Conservation (phyloP, 768 basidiomycete species). For the Podaxis rugospora region DNA sequence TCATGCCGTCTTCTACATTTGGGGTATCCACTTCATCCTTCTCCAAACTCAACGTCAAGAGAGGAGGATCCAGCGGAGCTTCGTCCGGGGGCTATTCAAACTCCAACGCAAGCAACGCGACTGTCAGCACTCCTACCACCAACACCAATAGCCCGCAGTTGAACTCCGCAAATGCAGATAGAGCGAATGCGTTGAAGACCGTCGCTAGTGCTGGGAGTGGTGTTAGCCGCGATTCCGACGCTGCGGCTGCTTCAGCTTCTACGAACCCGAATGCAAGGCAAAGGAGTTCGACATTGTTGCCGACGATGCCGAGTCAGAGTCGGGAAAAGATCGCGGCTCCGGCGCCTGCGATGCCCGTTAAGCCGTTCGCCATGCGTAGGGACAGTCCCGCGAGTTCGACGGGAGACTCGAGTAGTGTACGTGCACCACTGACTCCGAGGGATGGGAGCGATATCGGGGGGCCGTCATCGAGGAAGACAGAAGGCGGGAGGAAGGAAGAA, state of each 20-base stretch:
- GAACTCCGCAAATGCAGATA: constrained; percentile 7
- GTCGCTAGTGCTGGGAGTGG: not conserved
- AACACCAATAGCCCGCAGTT: not conserved
- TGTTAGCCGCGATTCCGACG: not conserved
- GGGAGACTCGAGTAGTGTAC: constrained; percentile 78
- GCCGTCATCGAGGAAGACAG: constrained; percentile 12
- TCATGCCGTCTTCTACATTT: constrained; percentile 26
- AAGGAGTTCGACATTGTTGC: constrained; percentile 38
- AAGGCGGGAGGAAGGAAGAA: constrained; percentile 18
- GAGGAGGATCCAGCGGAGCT: constrained; percentile 9
- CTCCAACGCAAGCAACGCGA: constrained; percentile 2
- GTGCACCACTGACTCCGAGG: constrained; percentile 69
- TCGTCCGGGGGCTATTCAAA: not conserved
- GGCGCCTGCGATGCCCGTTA: constrained; percentile 28
- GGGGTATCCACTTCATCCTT: constrained; percentile 16
- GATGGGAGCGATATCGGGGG: constrained; percentile 66
- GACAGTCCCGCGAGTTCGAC: constrained; percentile 83
- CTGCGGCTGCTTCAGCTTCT: not conserved
- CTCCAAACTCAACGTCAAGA: constrained; percentile 5
- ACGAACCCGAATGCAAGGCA: constrained; percentile 20
- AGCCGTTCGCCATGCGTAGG: constrained; percentile 55
- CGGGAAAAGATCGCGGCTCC: constrained; percentile 22
- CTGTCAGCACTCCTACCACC: not conserved
- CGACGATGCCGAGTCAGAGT: constrained; percentile 22
- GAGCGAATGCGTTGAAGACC: constrained; percentile 14